Base-by-base conservation (phyloP, 805 yeast genomes). In the Priceomyces fermenticarens region DNA sequence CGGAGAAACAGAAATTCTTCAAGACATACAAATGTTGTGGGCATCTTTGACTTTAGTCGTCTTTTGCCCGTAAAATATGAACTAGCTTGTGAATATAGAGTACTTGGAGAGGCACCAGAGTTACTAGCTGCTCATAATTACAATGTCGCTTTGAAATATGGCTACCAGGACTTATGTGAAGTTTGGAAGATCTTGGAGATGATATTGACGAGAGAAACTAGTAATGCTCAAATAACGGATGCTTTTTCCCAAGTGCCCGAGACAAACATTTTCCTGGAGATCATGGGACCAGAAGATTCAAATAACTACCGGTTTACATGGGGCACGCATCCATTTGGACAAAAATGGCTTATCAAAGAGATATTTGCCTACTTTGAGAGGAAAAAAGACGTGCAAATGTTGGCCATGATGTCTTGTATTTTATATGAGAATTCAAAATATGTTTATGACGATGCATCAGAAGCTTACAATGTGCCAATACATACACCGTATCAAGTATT, bases 391-490 rank as follows among this genome's bases (percentile, higher is more conserved):
- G 62, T 88, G 20, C 97, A 91, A 58, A 88, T 91, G 96, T 65
- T 90, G 16, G 96, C 95, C 1, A 85, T 87, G 88, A 61, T 89
- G 48, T 78, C 91, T 3, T 87, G 96, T 61, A 72, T 88, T 3
- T 62, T 86, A 42, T 72, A 67, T 52, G 85, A 71, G 52, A 74
- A 71, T 49, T 34, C 51, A 10, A 40, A 36, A 17, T 58, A 55
- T 36, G 20, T 53, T 10, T 43, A 40, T 13, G 49, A 44, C 12
- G 53, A 53, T 38, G 46, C 46, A 12, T 41, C 55, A 8, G 53
- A 51, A 5, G 32, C 39, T 17, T 52, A 57, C 39, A 62, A 60
- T 38, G 55, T 73, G 9, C 77, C 81, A 0, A 60, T 75, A 39
- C 72, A 73, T 49, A 69, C 80, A 5, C 77, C 79, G 3, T 71